Conservation (phyloP, 1,284 basidiomycete genomes). For the Trametes sp. region DNA sequence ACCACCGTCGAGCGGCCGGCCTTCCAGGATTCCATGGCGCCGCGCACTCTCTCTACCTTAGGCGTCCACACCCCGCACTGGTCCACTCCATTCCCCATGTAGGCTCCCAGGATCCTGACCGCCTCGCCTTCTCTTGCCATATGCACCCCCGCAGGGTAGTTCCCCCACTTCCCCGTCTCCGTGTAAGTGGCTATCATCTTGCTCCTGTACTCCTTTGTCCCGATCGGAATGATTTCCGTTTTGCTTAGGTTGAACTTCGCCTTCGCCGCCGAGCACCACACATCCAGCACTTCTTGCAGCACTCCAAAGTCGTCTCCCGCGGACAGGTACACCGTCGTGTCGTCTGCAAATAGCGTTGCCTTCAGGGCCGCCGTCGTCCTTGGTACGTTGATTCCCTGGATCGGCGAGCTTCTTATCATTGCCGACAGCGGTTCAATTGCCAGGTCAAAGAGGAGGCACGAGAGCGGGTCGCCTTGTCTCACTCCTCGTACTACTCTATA, state of each 20-base stretch:
- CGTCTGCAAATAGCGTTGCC: conserved; percentile 42
- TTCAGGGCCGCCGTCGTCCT: conserved; percentile 28
- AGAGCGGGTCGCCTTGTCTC: conserved; percentile 45
- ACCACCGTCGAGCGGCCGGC: conserved; percentile 24
- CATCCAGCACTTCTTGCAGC: conserved; percentile 31
- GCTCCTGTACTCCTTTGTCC: conserved; percentile 29
- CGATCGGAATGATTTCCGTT: conserved; percentile 45
- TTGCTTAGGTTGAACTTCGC: conserved; percentile 46
- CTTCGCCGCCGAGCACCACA: conserved; percentile 42
- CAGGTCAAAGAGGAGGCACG: conserved; percentile 39
- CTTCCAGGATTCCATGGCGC: conserved; percentile 29
- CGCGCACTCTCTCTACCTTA: conserved; percentile 29
- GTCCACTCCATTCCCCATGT: conserved; percentile 36
- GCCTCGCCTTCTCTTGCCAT: conserved; percentile 38
- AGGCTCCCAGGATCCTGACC: conserved; percentile 38
- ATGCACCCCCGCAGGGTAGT: conserved; percentile 8
- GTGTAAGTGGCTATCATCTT: neutral
- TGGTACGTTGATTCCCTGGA: conserved; percentile 42
- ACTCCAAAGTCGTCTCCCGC: conserved; percentile 29
- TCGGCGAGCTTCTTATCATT: conserved; percentile 37
- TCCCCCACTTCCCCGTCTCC: neutral
- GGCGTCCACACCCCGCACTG: conserved; percentile 31
- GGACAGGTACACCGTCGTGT: conserved; percentile 39
- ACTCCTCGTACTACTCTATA: conserved; percentile 38
- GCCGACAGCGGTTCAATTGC: conserved; percentile 43